phyloP scores from a whole-genome alignment of 1,284 basidiomycete genomes.

The Cerrena zonata region DNA sequence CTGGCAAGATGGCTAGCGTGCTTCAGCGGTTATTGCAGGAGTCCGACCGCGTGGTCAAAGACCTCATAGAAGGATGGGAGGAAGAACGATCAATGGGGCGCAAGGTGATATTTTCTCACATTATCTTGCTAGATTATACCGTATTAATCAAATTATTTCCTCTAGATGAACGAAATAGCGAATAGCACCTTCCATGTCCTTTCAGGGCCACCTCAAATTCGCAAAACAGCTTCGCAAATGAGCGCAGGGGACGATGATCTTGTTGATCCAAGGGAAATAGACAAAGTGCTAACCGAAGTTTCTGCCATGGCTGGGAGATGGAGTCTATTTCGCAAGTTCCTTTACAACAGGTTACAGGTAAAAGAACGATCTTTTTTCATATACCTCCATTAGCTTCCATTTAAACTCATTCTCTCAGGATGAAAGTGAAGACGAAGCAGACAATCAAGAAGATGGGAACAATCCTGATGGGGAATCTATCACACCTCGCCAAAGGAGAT shows the following conservation, averaged over 20 bases:
- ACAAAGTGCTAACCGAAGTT: constrained; percentile 81
- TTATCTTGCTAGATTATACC: background rate
- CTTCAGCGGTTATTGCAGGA: constrained; percentile 76
- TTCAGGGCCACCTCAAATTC: constrained; percentile 23
- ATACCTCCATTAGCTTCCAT: no score
- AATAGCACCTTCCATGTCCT: constrained; percentile 15
- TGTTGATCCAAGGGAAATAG: constrained; percentile 84
- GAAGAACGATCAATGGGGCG: constrained; percentile 76
- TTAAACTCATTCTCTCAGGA: no score
- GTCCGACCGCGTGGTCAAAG: constrained; percentile 77
- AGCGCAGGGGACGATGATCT: constrained; percentile 52
- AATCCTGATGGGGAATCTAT: background rate
- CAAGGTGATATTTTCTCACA: constrained; percentile 46
- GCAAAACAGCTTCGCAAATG: constrained; percentile 34
- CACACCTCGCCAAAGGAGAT: background rate
- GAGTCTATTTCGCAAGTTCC: constrained; percentile 85
- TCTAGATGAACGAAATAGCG: constrained; percentile 28
- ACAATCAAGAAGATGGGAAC: constrained; percentile 12
- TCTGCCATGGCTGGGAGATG: constrained; percentile 88
- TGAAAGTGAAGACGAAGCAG: constrained; percentile 13
- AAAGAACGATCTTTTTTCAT: background rate
- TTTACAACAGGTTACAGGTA: constrained; percentile 68
- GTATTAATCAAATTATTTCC: background rate
- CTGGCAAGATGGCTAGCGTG: constrained; percentile 79
- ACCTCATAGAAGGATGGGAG: constrained; percentile 81